Evolutionary conservation across 345 rosid genomes (phyloP).

Genomic region (Acer yangbiense): DNA sequence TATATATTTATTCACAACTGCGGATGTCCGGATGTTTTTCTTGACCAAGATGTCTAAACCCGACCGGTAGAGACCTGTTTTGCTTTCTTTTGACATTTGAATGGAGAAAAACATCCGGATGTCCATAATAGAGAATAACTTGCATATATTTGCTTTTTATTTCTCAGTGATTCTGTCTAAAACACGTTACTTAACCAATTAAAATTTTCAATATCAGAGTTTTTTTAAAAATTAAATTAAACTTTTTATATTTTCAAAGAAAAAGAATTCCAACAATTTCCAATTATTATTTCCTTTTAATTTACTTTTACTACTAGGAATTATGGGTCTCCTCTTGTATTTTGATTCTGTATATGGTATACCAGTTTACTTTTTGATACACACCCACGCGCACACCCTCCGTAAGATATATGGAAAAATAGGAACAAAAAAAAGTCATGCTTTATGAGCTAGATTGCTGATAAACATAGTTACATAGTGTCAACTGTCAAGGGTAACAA

Average conservation of each 20-base stretch:
- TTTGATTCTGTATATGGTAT: background rate
- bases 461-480: background rate
- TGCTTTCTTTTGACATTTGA: background rate
- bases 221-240: background rate
- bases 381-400: no score
- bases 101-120: background rate
- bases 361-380: background rate
- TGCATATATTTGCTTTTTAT: background rate
- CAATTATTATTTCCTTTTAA: background rate
- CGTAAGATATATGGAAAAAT: background rate
- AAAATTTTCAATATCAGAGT: background rate
- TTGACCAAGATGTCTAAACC: background rate
- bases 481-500: no score
- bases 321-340: background rate
- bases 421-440: background rate
- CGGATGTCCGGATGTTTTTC: background rate
- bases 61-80: background rate
- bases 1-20: background rate
- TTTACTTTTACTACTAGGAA: background rate
- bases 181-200: background rate
- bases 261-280: background rate
- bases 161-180: background rate
- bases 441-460: background rate
- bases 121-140: background rate
- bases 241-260: no score